These are phyloP conservation scores for Diaporthe citriasiana DNA, from an alignment of 2,329 filamentous ascomycete genomes.

Conservation along the genomic window DNA sequence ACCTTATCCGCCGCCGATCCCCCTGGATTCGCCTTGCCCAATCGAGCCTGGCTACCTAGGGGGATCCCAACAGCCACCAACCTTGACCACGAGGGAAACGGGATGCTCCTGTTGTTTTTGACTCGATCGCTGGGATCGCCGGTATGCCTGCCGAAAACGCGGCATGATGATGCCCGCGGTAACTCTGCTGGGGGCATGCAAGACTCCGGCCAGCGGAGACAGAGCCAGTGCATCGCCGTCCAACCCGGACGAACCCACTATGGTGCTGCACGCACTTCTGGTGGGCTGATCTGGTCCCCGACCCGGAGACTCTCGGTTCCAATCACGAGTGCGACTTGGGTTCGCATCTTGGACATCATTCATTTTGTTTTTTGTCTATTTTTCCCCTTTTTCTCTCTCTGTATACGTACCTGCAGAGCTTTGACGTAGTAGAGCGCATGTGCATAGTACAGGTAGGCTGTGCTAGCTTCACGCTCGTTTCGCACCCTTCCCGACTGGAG, in stretches of 20 bases:
- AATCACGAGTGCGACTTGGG: background rate
- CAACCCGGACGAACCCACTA: constrained; percentile 1
- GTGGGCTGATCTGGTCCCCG: constrained; percentile 32
- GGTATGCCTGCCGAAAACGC: constrained; percentile 23
- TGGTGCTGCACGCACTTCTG: constrained; percentile 13
- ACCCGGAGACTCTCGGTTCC: background rate
- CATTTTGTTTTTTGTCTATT: background rate
- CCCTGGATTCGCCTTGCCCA: constrained; percentile 28
- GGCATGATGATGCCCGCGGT: constrained; percentile 24
- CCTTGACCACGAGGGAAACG: constrained; percentile 11
- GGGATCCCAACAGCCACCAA: constrained; percentile 29
- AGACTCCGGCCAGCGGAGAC: constrained; percentile 4
- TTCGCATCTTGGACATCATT: background rate
- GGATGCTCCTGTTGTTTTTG: constrained; percentile 23
- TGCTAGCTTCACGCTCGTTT: constrained; percentile 32
- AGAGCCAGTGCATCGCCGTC: constrained; percentile 12
- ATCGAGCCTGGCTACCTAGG: constrained; percentile 15
- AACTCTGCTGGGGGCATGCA: constrained; percentile 17
- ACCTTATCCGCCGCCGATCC: constrained; percentile 34
- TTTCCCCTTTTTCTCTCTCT: background rate
- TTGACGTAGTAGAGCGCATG: constrained; percentile 11
- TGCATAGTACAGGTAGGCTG: constrained; percentile 24
- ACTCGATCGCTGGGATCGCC: constrained; percentile 33
- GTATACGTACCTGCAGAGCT: constrained; percentile 11
- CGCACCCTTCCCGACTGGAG: constrained; percentile 28